Evolutionary conservation across 2,329 filamentous ascomycete genomes (phyloP).

Genomic region (Colletotrichum euphorbiae): DNA sequence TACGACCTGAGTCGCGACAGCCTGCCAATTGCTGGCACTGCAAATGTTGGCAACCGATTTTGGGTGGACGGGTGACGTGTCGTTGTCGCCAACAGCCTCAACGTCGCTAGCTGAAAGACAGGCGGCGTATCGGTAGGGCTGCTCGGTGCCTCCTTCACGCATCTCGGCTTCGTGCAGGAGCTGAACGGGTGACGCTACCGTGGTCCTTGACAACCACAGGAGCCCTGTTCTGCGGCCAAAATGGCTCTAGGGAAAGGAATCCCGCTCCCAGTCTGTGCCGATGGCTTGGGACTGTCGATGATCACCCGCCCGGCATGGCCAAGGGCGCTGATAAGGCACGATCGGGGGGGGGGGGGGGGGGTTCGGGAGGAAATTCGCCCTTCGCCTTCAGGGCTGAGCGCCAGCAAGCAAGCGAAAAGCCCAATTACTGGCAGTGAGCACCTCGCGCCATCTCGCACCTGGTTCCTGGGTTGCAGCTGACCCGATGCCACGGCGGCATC

Average conservation of each 20-base stretch:
- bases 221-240: constrained; percentile 1
- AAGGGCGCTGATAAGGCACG: constrained; percentile 33
- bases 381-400: constrained; percentile 31
- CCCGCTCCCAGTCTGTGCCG: constrained; percentile 23
- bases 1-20: too few species aligned
- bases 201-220: constrained; percentile 12
- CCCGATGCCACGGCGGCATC: constrained; percentile 28
- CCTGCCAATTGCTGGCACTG: too few species aligned
- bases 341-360: constrained; percentile 1
- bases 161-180: constrained; percentile 4
- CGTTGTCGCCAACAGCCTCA: neutral
- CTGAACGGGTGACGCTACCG: constrained; percentile 29
- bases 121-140: neutral
- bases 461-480: neutral
- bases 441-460: neutral
- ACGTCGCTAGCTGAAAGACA: constrained; percentile 10
- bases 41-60: neutral
- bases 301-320: constrained; percentile 30
- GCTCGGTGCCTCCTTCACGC: neutral
- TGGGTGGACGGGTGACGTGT: neutral
- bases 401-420: constrained; percentile 19
- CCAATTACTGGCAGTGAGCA: too few species aligned
- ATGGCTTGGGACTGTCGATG: constrained; percentile 20
- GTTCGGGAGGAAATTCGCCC: neutral
- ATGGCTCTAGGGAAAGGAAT: constrained; percentile 14